phyloP scores from a whole-genome alignment of 2,329 filamentous ascomycete genomes.

The Paraconiothyrium brasiliense region DNA sequence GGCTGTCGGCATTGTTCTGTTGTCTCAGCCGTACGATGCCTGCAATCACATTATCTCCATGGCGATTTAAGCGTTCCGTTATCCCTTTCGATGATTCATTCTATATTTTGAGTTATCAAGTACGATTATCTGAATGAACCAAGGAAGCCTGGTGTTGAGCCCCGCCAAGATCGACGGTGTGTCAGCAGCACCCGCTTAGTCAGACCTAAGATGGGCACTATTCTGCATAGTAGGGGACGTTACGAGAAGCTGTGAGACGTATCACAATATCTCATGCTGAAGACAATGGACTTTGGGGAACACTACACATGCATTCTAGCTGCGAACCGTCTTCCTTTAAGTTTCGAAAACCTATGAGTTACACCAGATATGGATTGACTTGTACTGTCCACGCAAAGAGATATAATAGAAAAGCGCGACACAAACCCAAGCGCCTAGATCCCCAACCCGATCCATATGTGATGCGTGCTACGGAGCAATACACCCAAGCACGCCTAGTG shows the following conservation, averaged over 20 bases:
- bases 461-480: slow-evolving; percentile 19
- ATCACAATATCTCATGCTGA: not conserved
- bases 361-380: slow-evolving; percentile 20
- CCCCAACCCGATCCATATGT: slow-evolving; percentile 18
- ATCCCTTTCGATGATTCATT: not conserved
- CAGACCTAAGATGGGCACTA: not conserved
- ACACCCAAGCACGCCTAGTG: slow-evolving; percentile 15
- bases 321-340: slow-evolving; percentile 8
- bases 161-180: slow-evolving; percentile 6
- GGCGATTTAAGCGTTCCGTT: not conserved
- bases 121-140: not conserved
- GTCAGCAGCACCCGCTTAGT: slow-evolving; percentile 1
- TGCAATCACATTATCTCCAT: not conserved
- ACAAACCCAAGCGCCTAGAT: slow-evolving; percentile 22
- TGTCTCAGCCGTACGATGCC: not conserved
- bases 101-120: not conserved
- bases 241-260: not conserved
- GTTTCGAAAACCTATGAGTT: slow-evolving; percentile 9
- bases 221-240: not conserved
- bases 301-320: slow-evolving; percentile 13
- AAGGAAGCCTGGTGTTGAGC: not conserved
- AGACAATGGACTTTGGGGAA: not conserved
- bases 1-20: not conserved
- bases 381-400: slow-evolving; percentile 17
- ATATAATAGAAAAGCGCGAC: slow-evolving; percentile 20